These are phyloP conservation scores for Areca catechu DNA, from an alignment of 176 grass and related monocot genomes.

Conservation along the genomic window DNA sequence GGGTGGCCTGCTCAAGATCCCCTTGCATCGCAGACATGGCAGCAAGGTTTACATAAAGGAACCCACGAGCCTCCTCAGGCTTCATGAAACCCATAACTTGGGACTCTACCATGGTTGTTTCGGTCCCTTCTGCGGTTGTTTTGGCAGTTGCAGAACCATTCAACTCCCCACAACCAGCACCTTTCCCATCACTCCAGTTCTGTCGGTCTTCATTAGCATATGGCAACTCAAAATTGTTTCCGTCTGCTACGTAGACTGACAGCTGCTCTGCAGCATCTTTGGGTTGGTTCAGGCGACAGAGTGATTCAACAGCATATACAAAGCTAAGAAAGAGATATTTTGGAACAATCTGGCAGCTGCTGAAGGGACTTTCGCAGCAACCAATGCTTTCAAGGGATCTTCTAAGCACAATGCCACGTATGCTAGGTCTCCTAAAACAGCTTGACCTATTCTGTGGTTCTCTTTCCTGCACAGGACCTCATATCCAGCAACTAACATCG, in stretches of 20 bases:
- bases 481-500: conserved; percentile 48
- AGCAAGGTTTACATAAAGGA: conserved; percentile 66
- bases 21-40: conserved; percentile 61
- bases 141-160: conserved; percentile 31
- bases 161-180: conserved; percentile 50
- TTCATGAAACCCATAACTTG: conserved; percentile 28
- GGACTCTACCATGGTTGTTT: conserved; percentile 33
- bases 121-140: conserved; percentile 32
- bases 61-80: conserved; percentile 50
- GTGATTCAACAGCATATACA: conserved; percentile 81
- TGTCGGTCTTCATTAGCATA: conserved; percentile 52
- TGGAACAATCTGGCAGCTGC: conserved; percentile 56
- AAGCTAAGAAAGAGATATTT: conserved; percentile 56
- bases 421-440: conserved; percentile 59
- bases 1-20: conserved; percentile 51
- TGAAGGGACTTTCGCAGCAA: conserved; percentile 42
- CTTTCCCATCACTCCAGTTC: conserved; percentile 49
- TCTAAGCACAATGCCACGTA: conserved; percentile 68
- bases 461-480: conserved; percentile 63
- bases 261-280: conserved; percentile 65
- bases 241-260: conserved; percentile 52
- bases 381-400: conserved; percentile 69
- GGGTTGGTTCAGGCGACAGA: conserved; percentile 51
- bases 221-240: conserved; percentile 45
- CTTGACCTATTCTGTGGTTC: conserved; percentile 53